Evolutionary conservation across 2,329 filamentous ascomycete genomes (phyloP).

Genomic region (Nemania sp.): DNA sequence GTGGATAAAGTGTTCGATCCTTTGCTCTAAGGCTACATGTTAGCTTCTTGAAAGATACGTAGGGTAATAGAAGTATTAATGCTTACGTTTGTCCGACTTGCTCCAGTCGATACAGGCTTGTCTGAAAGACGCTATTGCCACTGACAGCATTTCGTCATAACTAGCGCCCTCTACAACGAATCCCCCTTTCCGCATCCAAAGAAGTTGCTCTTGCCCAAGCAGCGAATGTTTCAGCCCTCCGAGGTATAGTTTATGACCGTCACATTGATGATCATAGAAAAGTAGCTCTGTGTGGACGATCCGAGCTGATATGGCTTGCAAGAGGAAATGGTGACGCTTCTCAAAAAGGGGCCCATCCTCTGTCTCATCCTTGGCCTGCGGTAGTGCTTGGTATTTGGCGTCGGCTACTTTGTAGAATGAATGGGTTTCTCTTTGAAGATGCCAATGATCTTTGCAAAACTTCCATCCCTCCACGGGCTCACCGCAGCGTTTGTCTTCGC

Average conservation of each 20-base stretch:
- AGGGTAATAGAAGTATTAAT: background rate
- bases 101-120: constrained; percentile 9
- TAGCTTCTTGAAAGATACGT: background rate
- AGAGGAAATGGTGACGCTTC: background rate
- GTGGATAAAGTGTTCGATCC: background rate
- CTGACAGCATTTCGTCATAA: background rate
- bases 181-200: background rate
- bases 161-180: background rate
- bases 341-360: background rate
- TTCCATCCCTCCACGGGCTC: background rate
- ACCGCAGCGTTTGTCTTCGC: background rate
- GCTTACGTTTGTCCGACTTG: constrained; percentile 4
- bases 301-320: background rate
- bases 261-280: background rate
- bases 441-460: background rate
- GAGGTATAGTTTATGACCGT: background rate
- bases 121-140: background rate
- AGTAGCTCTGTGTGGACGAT: background rate
- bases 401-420: background rate
- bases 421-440: background rate
- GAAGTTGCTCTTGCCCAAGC: background rate
- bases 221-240: background rate
- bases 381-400: background rate
- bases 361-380: background rate
- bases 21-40: background rate